These are phyloP conservation scores for Pseudovirgaria hyperparasitica DNA, from an alignment of 2,329 filamentous ascomycete genomes.

Conservation along the genomic window DNA sequence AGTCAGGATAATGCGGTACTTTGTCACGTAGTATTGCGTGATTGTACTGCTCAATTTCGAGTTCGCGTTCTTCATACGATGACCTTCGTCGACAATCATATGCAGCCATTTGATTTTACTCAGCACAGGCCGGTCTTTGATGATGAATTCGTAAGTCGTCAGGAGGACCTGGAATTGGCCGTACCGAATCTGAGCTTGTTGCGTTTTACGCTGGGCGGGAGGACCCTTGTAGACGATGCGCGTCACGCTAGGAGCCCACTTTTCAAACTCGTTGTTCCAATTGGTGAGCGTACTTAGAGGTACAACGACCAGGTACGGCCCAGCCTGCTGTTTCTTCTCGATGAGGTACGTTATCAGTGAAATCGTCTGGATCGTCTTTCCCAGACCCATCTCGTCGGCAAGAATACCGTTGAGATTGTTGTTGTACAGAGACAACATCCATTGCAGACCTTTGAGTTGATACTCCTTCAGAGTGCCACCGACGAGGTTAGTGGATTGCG, in stretches of 20 bases:
- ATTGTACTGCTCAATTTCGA: slow-evolving; percentile 95
- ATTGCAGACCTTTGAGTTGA: slow-evolving; percentile 94
- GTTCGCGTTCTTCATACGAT: slow-evolving; percentile 97
- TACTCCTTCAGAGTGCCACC: slow-evolving; percentile 94
- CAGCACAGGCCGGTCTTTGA: slow-evolving; percentile 89
- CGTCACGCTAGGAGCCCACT: slow-evolving; percentile 82
- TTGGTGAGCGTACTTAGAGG: slow-evolving; percentile 95
- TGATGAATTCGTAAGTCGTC: slow-evolving; percentile 98
- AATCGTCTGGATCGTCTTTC: slow-evolving; percentile 98
- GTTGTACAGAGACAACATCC: slow-evolving; percentile 99
- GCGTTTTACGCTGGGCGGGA: slow-evolving; percentile 72
- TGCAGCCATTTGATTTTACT: slow-evolving; percentile 99
- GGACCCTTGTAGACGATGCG: slow-evolving; percentile 96
- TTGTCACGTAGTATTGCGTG: slow-evolving; percentile 85
- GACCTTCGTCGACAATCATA: slow-evolving; percentile 99
- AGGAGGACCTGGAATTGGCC: slow-evolving; percentile 92
- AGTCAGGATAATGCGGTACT: slow-evolving; percentile 91
- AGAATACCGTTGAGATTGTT: slow-evolving; percentile 99
- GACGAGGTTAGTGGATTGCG: slow-evolving; percentile 74
- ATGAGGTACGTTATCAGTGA: slow-evolving; percentile 95
- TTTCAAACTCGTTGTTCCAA: slow-evolving; percentile 97
- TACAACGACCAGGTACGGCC: slow-evolving; percentile 92
- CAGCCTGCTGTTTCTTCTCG: slow-evolving; percentile 82
- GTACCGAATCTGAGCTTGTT: slow-evolving; percentile 87
- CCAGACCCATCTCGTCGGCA: slow-evolving; percentile 98